Evolutionary conservation across 1,284 basidiomycete species (phyloP), one percentile per base, ranked within the genome.

Genomic region (Cutaneotrichosporon sp.): DNA sequence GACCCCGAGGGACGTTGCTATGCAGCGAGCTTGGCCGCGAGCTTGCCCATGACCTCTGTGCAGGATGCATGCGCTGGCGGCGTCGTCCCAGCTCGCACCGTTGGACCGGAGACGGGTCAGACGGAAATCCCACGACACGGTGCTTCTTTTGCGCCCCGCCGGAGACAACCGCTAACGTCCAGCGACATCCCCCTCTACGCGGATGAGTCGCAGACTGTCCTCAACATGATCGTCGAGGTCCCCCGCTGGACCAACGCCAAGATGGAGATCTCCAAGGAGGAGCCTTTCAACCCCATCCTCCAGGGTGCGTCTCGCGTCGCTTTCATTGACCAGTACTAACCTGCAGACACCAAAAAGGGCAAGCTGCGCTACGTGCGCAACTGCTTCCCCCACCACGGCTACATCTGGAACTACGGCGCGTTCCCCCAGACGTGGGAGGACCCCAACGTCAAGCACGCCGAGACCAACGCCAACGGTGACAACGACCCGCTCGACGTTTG

Each of bases 371-470:
- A 83, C 77, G 96, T 99, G 62, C 88, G 96, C 77, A 98, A 98
- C 84, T 98, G 93, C 79, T 99, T 99, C 88, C 96, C 92, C 65
- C 94, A 97, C 81, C 92, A 97, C 76, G 67, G 67, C 34, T 71
- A 75, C 69, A 91, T 96, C 80, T 93, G 90, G 91, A 96, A 96
- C 82, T 96, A 94, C 74, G 90, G 91, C 70, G 90, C 91, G 61
- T 96, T 97, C 84, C 91, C 92, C 41, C 76, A 98, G 88, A 98
- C 96, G 47, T 99, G 94, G 94, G 96, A 99, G 76, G 96, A 98
- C 78, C 96, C 96, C 44, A 77, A 80, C 65, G 79, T 81, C 66
- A 80, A 80, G 52, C 94, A 99, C 77, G 82, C 92, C 54, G 96
- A 99, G 81, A 98, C 96, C 72, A 97, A 97, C 79, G 96, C 96